These are phyloP conservation scores for Solanum okadae DNA, from an alignment of 257 asterid species.

Conservation along the genomic window DNA sequence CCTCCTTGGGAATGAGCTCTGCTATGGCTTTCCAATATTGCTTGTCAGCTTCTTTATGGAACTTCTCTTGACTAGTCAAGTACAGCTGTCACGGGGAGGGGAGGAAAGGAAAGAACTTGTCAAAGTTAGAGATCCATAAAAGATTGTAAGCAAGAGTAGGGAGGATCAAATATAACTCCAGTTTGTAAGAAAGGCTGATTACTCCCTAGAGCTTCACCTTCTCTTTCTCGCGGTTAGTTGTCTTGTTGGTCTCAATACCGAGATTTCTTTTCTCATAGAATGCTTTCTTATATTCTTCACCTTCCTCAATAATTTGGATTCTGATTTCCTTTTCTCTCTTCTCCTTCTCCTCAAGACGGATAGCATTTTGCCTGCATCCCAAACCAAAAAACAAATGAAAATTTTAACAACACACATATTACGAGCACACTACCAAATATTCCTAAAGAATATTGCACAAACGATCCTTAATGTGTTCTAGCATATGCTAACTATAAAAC, in stretches of 20 bases:
- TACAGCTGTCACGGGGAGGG: slow-evolving; percentile 26
- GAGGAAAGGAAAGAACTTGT: background rate
- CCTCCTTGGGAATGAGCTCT: slow-evolving; percentile 88
- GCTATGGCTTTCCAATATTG: slow-evolving; percentile 97
- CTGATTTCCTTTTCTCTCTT: slow-evolving; percentile 74
- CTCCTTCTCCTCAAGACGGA: slow-evolving; percentile 95
- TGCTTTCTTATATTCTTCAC: slow-evolving; percentile 61
- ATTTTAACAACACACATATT: background rate
- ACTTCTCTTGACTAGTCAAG: slow-evolving; percentile 63
- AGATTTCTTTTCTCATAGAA: slow-evolving; percentile 78
- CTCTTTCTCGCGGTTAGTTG: slow-evolving; percentile 69
- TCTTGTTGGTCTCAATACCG: slow-evolving; percentile 58
- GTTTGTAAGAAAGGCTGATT: background rate
- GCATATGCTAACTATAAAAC: background rate
- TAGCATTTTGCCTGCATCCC: slow-evolving; percentile 62
- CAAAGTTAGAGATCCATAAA: background rate
- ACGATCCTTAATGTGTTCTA: background rate
- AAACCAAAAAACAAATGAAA: background rate
- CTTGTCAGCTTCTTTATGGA: slow-evolving; percentile 92
- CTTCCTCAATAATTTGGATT: slow-evolving; percentile 77
- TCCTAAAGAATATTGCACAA: background rate
- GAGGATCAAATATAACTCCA: background rate
- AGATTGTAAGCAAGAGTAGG: background rate
- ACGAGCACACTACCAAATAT: background rate
- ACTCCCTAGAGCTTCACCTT: slow-evolving; percentile 36